Percentiles rank a stretch among this genome's conserved stretches.
Conservation (phyloP, 805 yeast genomes). For the Saccharomycopsis babjevae region DNA sequence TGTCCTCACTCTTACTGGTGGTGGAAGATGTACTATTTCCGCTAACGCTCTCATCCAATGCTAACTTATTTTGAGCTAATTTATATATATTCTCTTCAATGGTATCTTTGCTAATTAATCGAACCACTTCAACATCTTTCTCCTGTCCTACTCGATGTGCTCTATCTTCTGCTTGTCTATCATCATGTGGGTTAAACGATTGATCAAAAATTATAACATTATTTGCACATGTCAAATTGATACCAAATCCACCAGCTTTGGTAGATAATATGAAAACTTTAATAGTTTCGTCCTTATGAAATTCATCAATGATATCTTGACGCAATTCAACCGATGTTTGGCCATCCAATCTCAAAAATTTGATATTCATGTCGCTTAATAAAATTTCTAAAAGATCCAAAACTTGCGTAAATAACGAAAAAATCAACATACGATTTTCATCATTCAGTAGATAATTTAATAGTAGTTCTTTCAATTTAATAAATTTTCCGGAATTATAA, state of each 20-base stretch:
- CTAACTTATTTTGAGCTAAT: conserved; percentile 83
- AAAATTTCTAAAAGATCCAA: conserved; percentile 79
- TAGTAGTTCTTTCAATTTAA: conserved; percentile 46
- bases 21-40: conserved; percentile 2
- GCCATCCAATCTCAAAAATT: conserved; percentile 87
- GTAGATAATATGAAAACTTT: conserved; percentile 86
- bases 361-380: conserved; percentile 49
- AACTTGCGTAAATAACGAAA: conserved; percentile 88
- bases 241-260: conserved; percentile 98
- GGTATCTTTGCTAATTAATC: conserved; percentile 62
- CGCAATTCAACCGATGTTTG: conserved; percentile 85
- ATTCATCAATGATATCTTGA: conserved; percentile 83
- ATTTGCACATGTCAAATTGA: conserved; percentile 91
- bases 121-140: conserved; percentile 67
- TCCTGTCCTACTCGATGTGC: conserved; percentile 97
- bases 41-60: conserved; percentile 43
- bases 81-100: conserved; percentile 84
- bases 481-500: conserved; percentile 66
- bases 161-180: conserved; percentile 96
- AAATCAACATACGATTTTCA: conserved; percentile 64
- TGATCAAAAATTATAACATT: conserved; percentile 86
- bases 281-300: conserved; percentile 69
- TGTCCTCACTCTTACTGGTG: background rate
- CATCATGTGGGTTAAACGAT: conserved; percentile 96
- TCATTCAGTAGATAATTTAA: conserved; percentile 39